Base-by-base conservation (phyloP, 2,329 filamentous ascomycete genomes). In the Cladosporium sp. region DNA sequence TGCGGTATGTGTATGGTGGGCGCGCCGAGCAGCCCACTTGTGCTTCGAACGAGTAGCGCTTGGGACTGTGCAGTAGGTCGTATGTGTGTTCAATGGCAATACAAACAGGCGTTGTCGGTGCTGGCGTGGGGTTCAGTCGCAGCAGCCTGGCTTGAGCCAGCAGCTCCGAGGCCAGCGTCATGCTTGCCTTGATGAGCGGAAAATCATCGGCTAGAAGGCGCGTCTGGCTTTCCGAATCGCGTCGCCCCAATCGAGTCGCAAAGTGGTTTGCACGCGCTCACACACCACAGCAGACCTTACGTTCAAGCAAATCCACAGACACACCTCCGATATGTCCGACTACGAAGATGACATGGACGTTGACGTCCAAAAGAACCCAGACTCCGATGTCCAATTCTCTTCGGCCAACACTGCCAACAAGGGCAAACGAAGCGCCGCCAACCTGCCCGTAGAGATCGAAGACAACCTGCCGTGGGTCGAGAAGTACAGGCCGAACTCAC, bases 381-480 rank as follows among this genome's bases (percentile, higher is more conserved):
- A 47, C 22, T 65, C 67, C 42, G 75, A 76, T 59, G 78, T 87
- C 53, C 75, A 80, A 57, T 97, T 97, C 75, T 89, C 86, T 57
- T 88, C 90, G 24, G 86, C 89, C 61, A 84, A 85, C 65, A 84
- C 81, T 15, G 52, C 40, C 40, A 80, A 76, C 63, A 96, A 97
- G 74, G 92, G 93, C 71, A 97, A 97, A 76, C 84, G 91, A 67
- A 93, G 88, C 67, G 90, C 90, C 48, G 93, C 93, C 37, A 96
- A 99, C 71, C 79, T 99, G 50, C 94, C 94, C 0, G 86, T 99
- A 5, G 91, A 96, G 74, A 91, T 92, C 50, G 90, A 96, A 73
- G 94, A 99, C 72, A 92, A 88, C 63, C 75, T 99, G 17, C 94
- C 94, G 76, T 99, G 94, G 93, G 91, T 99, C 8, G 94, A 99